Base-by-base conservation (phyloP, 1,139 yeast species). In the Taphrina populina region DNA sequence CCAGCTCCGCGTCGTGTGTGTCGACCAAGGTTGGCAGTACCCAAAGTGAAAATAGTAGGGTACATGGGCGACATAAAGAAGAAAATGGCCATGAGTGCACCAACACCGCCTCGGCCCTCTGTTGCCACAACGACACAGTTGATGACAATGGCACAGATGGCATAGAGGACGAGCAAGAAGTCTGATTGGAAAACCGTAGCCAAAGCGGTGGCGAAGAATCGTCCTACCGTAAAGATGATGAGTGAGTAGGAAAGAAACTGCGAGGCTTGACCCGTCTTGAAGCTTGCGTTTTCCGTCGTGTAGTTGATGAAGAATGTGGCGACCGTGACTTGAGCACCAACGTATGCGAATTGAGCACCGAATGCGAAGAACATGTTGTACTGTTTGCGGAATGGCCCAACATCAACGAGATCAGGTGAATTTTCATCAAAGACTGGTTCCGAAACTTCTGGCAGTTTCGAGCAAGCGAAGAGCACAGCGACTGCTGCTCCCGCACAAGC, bases 41-140 rank as follows among this genome's bases (percentile, higher is more conserved):
- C 53, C 30, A 55, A 32, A 10, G 58, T 56, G 57, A 56, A 56
- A 36, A 56, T 52, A 6, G 58, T 52, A 10, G 58, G 57, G 34
- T 52, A 56, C 52, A 56, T 52, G 46, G 57, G 54, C 11, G 45
- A 32, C 30, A 52, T 57, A 32, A 56, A 52, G 47, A 56, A 56
- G 44, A 56, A 56, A 26, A 52, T 26, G 17, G 46, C 39, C 53
- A 40, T 44, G 19, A 52, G 37, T 7, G 46, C 36, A 10, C 40
- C 58, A 17, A 46, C 57, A 26, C 58, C 58, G 19, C 43, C 45
- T n/a, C 30, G 29, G 30, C 58, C 58, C 32, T 45, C 23, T 24
- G 34, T 23, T 4, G 29, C 11, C 26, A 33, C 24, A 26, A 35
- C 23, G 52, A 45, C 36, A 24, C 36, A 30, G 33, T 24, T 26